Base-by-base conservation (phyloP, 2,329 filamentous ascomycete species). In the Chaetothyriales sp. region DNA sequence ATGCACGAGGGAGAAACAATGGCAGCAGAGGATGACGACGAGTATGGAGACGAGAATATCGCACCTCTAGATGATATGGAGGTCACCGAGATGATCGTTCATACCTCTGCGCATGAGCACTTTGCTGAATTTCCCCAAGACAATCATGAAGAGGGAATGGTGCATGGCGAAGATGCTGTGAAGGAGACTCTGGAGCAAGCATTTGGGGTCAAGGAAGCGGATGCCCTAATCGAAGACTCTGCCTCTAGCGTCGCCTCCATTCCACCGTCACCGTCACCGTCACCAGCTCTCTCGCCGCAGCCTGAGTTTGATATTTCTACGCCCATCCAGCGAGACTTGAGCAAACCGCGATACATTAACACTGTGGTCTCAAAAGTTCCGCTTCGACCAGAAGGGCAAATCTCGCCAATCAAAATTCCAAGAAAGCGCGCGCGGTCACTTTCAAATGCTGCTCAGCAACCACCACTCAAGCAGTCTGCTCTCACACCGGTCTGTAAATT, bases 281-380 rank as follows among this genome's bases (percentile, higher is more conserved):
- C 22, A 25, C 22, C 6, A 25, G 22, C 22, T 25, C 22, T 25
- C 22, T 25, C 22, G 22, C 22, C 22, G 3, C 22, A 25, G 22
- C 22, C 22, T 25, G 33, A 40, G 10, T 40, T 5, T 4, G 33
- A 40, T 15, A 10, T 40, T 40, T 15, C 10, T 6, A 85, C 82
- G 1, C 82, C 82, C 0, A 68, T 74, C 48, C 75, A 78, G 46
- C 54, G 58, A 6, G 61, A 62, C 15, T 67, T 69, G 0, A 61
- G 73, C n/a, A 69, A 66, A n/a, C 72, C 73, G 51, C 71, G 72
- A 44, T 70, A 75, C n/a, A 78, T 83, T 56, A 79, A 85, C 65
- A 89, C 86, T 0, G 81, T 86, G 0, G 57, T 61, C 15, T 85
- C 83, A 22, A 89, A 89, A 67, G 80, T 89, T 4, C 85, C 85